These are phyloP conservation scores for Huntiella decipiens DNA, from an alignment of 2,329 filamentous ascomycete species.

Conservation along the genomic window DNA sequence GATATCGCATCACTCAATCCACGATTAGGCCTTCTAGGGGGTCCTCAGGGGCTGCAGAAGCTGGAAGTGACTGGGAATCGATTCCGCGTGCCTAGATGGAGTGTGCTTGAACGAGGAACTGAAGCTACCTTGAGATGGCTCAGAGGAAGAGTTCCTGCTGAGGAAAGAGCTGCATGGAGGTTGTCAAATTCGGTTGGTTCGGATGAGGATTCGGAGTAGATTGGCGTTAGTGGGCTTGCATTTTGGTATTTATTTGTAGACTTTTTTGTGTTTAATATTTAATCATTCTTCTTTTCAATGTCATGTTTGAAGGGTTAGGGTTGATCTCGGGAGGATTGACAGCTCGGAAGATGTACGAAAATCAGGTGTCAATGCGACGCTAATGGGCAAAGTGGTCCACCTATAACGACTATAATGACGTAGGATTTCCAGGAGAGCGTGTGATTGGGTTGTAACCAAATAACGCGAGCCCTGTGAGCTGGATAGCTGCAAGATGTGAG, in stretches of 20 bases:
- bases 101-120: constrained; percentile 69
- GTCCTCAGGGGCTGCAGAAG: constrained; percentile 36
- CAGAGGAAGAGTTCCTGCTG: constrained; percentile 50
- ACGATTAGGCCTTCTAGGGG: constrained; percentile 57
- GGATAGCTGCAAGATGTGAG: too few species aligned
- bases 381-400: too few species aligned
- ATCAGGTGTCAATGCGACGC: too few species aligned
- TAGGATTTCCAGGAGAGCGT: too few species aligned
- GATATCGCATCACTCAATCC: constrained; percentile 69
- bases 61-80: constrained; percentile 70
- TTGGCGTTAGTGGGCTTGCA: not conserved
- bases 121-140: constrained; percentile 70
- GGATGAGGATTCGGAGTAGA: constrained; percentile 6
- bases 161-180: constrained; percentile 38
- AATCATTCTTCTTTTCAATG: not conserved
- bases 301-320: not conserved
- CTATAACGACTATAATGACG: too few species aligned
- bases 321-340: too few species aligned
- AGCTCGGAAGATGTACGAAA: too few species aligned
- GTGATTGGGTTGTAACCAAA: too few species aligned
- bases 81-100: constrained; percentile 73
- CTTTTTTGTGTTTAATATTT: constrained; percentile 3
- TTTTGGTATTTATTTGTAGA: not conserved
- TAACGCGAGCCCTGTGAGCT: too few species aligned
- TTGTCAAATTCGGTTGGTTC: constrained; percentile 22